Percentiles rank a stretch among this genome's conserved stretches.
Conservation (phyloP, 2,329 filamentous ascomycete species). For the Penicillium sclerotiorum region DNA sequence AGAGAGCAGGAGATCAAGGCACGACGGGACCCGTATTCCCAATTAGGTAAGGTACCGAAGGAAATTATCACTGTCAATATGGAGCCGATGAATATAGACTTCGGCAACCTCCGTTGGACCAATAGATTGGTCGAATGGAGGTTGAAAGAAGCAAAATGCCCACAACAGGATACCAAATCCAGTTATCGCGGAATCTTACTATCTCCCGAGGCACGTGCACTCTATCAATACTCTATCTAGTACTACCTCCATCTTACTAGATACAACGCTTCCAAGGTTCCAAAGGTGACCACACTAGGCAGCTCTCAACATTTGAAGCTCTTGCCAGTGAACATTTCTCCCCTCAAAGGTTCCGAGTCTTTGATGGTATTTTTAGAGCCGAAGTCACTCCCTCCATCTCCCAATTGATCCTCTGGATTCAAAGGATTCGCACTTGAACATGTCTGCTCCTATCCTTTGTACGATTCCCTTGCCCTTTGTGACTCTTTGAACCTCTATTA, state of each 20-base stretch:
- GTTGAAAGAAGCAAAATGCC: background rate
- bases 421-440: too few species aligned
- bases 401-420: background rate
- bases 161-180: conserved; percentile 11
- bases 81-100: conserved; percentile 2
- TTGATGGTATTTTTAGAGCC: too few species aligned
- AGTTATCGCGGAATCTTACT: background rate
- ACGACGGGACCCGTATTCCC: conserved; percentile 14
- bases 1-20: background rate
- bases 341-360: too few species aligned
- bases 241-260: too few species aligned
- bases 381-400: too few species aligned
- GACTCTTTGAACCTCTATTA: background rate
- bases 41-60: conserved; percentile 11
- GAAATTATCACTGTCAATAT: background rate
- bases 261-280: too few species aligned
- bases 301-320: too few species aligned
- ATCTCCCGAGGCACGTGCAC: background rate
- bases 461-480: too few species aligned
- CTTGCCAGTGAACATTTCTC: too few species aligned
- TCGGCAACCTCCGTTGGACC: conserved; percentile 12
- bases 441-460: too few species aligned
- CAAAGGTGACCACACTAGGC: too few species aligned
- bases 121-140: background rate
- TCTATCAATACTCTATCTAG: too few species aligned